Percentiles rank a stretch among this genome's conserved stretches.
Evolutionary conservation across 2,329 filamentous ascomycete genomes (phyloP).

Genomic region (Blastomyces parvus): DNA sequence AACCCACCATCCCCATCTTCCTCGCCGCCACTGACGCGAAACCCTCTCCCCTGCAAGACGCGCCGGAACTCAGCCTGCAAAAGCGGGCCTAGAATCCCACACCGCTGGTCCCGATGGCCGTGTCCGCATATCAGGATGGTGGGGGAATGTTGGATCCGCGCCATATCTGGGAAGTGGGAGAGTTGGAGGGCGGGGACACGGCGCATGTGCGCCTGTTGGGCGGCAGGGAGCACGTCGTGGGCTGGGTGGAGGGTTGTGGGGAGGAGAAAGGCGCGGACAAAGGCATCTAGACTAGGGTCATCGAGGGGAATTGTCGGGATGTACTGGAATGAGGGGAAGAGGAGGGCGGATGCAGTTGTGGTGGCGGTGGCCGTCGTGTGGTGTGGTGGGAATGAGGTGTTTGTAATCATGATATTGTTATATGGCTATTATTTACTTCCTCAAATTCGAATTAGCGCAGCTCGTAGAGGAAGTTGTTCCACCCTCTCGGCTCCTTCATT

Average conservation of each 20-base stretch:
- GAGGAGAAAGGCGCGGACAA: constrained; percentile 37
- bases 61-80: constrained; percentile 60
- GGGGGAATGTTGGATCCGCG: constrained; percentile 51
- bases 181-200: constrained; percentile 41
- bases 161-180: constrained; percentile 47
- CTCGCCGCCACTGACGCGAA: constrained; percentile 16
- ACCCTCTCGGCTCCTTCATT: constrained; percentile 5
- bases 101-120: constrained; percentile 68
- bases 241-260: constrained; percentile 27
- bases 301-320: constrained; percentile 60
- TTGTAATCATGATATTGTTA: constrained; percentile 68
- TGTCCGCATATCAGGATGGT: constrained; percentile 79
- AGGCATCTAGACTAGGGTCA: constrained; percentile 42
- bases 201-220: constrained; percentile 28
- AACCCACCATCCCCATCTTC: constrained; percentile 13
- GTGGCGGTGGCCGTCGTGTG: constrained; percentile 38
- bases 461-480: constrained; percentile 7
- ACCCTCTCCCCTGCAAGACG: constrained; percentile 25
- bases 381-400: constrained; percentile 53
- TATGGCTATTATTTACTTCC: constrained; percentile 53
- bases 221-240: constrained; percentile 25
- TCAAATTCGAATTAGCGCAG: background rate
- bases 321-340: constrained; percentile 77
- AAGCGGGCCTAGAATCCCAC: constrained; percentile 68
- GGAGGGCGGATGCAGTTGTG: constrained; percentile 50